phyloP scores from a whole-genome alignment of 257 asterid species.

The Fraxinus excelsior region DNA sequence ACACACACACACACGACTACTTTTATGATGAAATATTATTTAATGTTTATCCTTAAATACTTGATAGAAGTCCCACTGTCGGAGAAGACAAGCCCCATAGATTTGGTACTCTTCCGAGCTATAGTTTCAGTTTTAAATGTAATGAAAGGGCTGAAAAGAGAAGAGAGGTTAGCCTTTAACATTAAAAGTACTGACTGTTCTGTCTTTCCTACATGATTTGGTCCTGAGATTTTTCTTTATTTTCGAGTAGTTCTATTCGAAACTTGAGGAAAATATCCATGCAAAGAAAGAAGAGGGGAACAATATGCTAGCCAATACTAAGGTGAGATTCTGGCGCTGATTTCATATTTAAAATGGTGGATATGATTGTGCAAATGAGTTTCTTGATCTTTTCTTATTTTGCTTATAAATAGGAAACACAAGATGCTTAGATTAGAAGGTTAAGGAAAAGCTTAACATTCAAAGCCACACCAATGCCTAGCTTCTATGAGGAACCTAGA shows the following conservation, averaged over 20 bases:
- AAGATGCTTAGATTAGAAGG: constrained; percentile 84
- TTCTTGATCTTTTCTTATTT: constrained; percentile 8
- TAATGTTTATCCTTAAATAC: constrained; percentile 51
- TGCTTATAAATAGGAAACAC: constrained; percentile 66
- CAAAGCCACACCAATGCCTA: constrained; percentile 98
- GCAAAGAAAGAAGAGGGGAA: constrained; percentile 89
- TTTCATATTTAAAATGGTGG: constrained; percentile 12
- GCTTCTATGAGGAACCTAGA: constrained; percentile 95
- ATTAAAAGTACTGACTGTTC: not conserved
- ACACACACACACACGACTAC: not conserved
- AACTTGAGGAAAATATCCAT: constrained; percentile 91
- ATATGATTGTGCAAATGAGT: constrained; percentile 8
- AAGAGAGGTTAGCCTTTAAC: constrained; percentile 68
- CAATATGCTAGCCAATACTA: constrained; percentile 69
- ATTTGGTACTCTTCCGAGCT: constrained; percentile 75
- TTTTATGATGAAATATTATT: constrained; percentile 11
- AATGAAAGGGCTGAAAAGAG: constrained; percentile 96
- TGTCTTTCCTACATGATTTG: constrained; percentile 14
- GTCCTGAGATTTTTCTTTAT: constrained; percentile 23
- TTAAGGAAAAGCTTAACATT: constrained; percentile 79
- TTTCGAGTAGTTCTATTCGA: constrained; percentile 68
- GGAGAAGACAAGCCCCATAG: constrained; percentile 66
- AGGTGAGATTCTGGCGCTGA: constrained; percentile 42
- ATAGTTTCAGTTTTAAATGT: constrained; percentile 82
- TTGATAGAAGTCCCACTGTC: constrained; percentile 60